Evolutionary conservation across 306 rosid genomes (phyloP).

Genomic region (Potentilla sterilis): DNA sequence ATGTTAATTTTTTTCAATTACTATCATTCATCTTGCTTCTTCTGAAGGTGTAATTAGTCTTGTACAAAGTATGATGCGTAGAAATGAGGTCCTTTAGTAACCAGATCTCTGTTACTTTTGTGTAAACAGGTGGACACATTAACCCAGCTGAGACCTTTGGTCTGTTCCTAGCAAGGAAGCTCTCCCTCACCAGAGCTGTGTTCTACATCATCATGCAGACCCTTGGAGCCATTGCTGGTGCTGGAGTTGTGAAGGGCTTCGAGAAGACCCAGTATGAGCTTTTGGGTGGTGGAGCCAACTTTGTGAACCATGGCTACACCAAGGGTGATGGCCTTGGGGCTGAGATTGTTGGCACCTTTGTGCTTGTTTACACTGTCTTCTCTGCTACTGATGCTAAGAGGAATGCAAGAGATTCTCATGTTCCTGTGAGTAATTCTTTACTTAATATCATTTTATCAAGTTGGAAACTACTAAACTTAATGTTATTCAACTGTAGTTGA

Average conservation of each 20-base stretch:
- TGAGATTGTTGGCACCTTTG: constrained; percentile 90
- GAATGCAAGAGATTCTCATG: constrained; percentile 87
- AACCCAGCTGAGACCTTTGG: constrained; percentile 96
- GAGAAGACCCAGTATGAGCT: constrained; percentile 39
- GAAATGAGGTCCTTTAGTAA: neutral
- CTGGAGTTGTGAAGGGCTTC: constrained; percentile 84
- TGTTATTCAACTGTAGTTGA: neutral
- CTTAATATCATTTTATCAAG: neutral
- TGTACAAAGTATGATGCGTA: neutral
- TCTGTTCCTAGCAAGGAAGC: constrained; percentile 76
- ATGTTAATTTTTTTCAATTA: too few relatives aligned
- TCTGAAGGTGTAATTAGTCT: neutral
- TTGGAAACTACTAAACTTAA: neutral
- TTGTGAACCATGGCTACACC: constrained; percentile 65
- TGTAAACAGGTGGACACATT: constrained; percentile 77
- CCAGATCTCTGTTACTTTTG: constrained; percentile 21
- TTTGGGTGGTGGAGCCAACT: constrained; percentile 72
- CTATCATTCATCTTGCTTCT: too few relatives aligned
- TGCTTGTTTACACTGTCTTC: constrained; percentile 92
- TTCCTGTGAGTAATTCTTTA: constrained; percentile 55
- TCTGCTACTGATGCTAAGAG: constrained; percentile 96
- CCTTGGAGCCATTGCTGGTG: constrained; percentile 96
- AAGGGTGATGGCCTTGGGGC: constrained; percentile 89
- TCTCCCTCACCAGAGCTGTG: constrained; percentile 70
- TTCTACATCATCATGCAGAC: constrained; percentile 83